Evolutionary conservation across 2,329 filamentous ascomycete genomes (phyloP).

Genomic region (Pestalotiopsis sp.): DNA sequence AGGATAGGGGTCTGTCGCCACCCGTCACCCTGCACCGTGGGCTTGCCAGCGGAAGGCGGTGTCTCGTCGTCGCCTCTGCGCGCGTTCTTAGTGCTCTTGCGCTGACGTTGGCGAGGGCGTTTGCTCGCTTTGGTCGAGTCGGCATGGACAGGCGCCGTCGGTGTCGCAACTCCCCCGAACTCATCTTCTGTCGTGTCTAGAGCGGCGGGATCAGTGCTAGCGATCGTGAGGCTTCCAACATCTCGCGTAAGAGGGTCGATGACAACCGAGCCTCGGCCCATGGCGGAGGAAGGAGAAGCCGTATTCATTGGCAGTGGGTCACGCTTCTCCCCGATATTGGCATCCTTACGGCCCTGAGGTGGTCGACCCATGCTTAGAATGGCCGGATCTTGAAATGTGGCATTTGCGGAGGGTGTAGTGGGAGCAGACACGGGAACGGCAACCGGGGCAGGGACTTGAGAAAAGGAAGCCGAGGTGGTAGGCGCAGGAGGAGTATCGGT

Average conservation of each 20-base stretch:
- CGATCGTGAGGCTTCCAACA: conserved; percentile 20
- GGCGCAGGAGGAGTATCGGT: conserved; percentile 6
- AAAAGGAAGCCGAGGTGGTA: background rate
- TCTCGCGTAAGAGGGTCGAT: conserved; percentile 4
- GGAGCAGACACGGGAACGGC: conserved; percentile 24
- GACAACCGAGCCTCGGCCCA: conserved; percentile 3
- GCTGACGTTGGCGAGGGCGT: conserved; percentile 22
- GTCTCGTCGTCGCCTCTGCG: conserved; percentile 18
- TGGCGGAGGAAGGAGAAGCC: conserved; percentile 20
- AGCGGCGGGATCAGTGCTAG: conserved; percentile 16
- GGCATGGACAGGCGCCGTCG: conserved; percentile 18
- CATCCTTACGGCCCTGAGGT: conserved; percentile 29
- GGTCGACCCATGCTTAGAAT: conserved; percentile 70
- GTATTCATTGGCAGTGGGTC: conserved; percentile 30
- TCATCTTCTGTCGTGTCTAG: conserved; percentile 25
- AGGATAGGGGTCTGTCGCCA: conserved; percentile 64
- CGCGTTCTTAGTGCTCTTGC: conserved; percentile 22
- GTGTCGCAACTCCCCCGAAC: conserved; percentile 17
- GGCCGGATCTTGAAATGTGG: conserved; percentile 75
- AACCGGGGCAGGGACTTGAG: background rate
- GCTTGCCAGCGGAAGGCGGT: conserved; percentile 22
- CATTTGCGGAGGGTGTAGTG: conserved; percentile 25
- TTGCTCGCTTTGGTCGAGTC: conserved; percentile 21
- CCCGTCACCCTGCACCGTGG: conserved; percentile 46
- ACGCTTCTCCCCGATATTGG: conserved; percentile 33